Base-by-base conservation (phyloP, 805 yeast genomes). In the Kuraishia borneana region DNA sequence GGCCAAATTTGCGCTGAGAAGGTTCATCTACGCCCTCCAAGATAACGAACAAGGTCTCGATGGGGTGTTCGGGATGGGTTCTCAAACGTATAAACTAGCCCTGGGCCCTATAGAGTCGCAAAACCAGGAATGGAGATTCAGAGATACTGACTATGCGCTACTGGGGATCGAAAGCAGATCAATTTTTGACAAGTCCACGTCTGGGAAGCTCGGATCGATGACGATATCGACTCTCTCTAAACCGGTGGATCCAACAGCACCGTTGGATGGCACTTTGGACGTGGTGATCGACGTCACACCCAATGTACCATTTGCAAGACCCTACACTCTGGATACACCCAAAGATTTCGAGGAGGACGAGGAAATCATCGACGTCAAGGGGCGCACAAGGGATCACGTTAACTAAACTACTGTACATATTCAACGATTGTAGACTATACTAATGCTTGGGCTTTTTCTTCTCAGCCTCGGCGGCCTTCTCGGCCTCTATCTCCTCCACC, bases 401-500 rank as follows among this genome's bases (percentile, higher is more conserved):
- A 18, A 18, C 26, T 26, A 18, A 22, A 16, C 14, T 19, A 28
- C 28, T 22, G 36, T 23, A 33, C 25, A 37, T 22, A 31, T 34
- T 13, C 21, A 18, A 27, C 12, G 17, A 35, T 6, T 12, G 18
- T 20, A 12, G 26, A 12, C 20, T 10, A n/a, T n/a, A 27, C 31
- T 34, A 22, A 16, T 18, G 22, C 21, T 53, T 58, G 44, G 60
- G 55, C 58, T 68, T 78, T 68, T 72, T 80, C 70, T 74, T 79
- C 47, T 76, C 89, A 34, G 79, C 83, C 60, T 79, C 92, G 33
- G 75, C 80, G 43, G 69, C 87, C 63, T 87, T 87, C 57, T 87
- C 96, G 21, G 72, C 80, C 60, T 88, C 96, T 39, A 89, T 81
- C 47, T 75, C 79, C 40, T 77, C 76, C 30, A 88, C 96, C 44